A percentile compares a stretch with the other conserved stretches of the same genome.
Evolutionary conservation across 768 basidiomycete species (phyloP).

Genomic region (Boletus vinaceobasis): DNA sequence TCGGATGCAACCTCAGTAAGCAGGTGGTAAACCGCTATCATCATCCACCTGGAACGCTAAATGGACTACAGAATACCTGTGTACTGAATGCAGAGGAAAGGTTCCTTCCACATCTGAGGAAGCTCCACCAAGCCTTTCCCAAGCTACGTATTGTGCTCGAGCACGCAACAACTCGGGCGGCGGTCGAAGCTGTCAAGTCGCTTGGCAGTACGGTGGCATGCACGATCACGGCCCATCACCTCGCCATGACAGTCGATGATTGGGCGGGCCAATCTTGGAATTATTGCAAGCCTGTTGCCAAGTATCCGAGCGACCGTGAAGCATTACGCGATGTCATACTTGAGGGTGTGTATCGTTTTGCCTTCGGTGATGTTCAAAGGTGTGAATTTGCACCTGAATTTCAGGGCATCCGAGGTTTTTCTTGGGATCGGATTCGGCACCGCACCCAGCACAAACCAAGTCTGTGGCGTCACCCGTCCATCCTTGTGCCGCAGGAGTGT

Average conservation of each 20-base stretch:
- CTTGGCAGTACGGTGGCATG: constrained; percentile 85
- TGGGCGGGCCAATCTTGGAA: constrained; percentile 96
- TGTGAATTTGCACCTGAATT: neutral
- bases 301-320: constrained; percentile 86
- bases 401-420: constrained; percentile 92
- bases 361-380: neutral
- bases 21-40: neutral
- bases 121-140: constrained; percentile 82
- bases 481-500: constrained; percentile 92
- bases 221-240: constrained; percentile 96
- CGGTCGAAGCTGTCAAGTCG: constrained; percentile 79
- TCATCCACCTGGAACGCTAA: neutral
- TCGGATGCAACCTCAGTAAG: constrained; percentile 66
- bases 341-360: constrained; percentile 50
- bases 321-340: constrained; percentile 75
- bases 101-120: constrained; percentile 84
- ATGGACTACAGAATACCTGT: constrained; percentile 66
- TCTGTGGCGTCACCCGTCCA: constrained; percentile 65
- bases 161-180: constrained; percentile 91
- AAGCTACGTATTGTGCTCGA: constrained; percentile 92
- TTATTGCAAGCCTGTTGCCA: constrained; percentile 98
- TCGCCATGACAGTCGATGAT: constrained; percentile 90
- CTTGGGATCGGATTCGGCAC: constrained; percentile 95
- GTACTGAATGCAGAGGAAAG: constrained; percentile 89
- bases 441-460: constrained; percentile 73